Evolutionary conservation across 1,139 yeast species (phyloP).

Genomic region (Taphrina betulina): DNA sequence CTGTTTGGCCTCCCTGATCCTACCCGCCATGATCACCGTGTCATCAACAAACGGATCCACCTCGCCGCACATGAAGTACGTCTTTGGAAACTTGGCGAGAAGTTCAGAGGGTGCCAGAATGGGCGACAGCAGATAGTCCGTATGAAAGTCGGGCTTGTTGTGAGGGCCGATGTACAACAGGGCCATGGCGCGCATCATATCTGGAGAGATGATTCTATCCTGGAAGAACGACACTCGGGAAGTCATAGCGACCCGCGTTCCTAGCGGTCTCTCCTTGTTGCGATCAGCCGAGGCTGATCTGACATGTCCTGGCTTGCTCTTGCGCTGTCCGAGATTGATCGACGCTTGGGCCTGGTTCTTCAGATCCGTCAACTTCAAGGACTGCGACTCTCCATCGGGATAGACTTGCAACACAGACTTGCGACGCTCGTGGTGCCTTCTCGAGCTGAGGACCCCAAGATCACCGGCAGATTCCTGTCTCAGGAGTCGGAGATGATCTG

Average conservation of each 20-base stretch:
- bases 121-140: constrained; percentile 40
- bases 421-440: constrained; percentile 26
- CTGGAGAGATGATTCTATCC: constrained; percentile 40
- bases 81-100: constrained; percentile 40
- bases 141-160: constrained; percentile 39
- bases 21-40: constrained; percentile 42
- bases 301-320: background rate
- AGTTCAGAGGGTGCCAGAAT: constrained; percentile 39
- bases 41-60: constrained; percentile 41
- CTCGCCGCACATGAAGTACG: constrained; percentile 41
- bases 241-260: constrained; percentile 39
- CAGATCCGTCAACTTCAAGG: constrained; percentile 4
- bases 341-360: constrained; percentile 9
- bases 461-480: constrained; percentile 38
- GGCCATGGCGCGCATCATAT: constrained; percentile 41
- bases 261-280: constrained; percentile 10
- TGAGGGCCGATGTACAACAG: constrained; percentile 40
- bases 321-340: background rate
- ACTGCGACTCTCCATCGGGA: constrained; percentile 10
- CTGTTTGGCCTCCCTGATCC: constrained; percentile 47
- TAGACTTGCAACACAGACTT: constrained; percentile 25
- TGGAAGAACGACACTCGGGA: constrained; percentile 40
- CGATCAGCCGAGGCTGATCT: constrained; percentile 14
- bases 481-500: constrained; percentile 38
- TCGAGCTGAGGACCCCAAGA: constrained; percentile 31